A percentile compares a stretch with the other conserved stretches of the same genome.
These are phyloP conservation scores for barley (Hordeum vulgare) DNA, from an alignment of 176 grass and related monocot genomes.

Conservation along the genomic window MorexV3_pseudomolecules_assembly NC_058522.1:499251037-499251536, in stretches of 20 bases:
- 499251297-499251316: not conserved
- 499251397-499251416: no score
- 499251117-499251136: not conserved
- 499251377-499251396: no score
- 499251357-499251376: not conserved
- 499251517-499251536: no score
- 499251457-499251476: no score
- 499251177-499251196: not conserved
- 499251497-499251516: no score
- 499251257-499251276: not conserved
- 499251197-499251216: not conserved
- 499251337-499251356: not conserved
- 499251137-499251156: not conserved
- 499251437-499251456: no score
- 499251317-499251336: not conserved
- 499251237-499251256: not conserved
- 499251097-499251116: not conserved
- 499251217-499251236: not conserved
- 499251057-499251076: not conserved
- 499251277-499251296: not conserved
- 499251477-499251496: no score
- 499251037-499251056: not conserved
- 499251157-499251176: not conserved
- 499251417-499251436: no score
- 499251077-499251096: not conserved